Conservation (phyloP, 2,329 filamentous ascomycete genomes). For the Endoconidiophora polonica region DNA sequence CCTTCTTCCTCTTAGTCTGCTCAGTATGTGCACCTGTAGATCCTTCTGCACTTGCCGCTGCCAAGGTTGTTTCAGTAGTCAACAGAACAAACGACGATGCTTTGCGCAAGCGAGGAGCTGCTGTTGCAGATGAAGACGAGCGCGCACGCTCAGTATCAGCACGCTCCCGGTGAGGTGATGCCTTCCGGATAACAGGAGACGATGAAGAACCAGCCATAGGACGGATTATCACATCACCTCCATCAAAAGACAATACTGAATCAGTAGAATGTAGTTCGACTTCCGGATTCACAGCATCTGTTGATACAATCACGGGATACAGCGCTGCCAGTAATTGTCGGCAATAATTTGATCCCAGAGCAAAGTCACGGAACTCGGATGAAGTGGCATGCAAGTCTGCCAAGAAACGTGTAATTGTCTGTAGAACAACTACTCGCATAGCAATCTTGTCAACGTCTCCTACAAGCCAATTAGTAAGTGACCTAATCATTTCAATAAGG, state of each 20-base stretch:
- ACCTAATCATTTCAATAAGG: background rate
- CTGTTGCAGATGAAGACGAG: background rate
- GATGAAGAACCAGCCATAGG: slow-evolving; percentile 47
- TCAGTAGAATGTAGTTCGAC: slow-evolving; percentile 75
- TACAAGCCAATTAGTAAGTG: background rate
- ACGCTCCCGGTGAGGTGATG: slow-evolving; percentile 36
- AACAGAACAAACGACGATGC: slow-evolving; percentile 86
- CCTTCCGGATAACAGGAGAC: slow-evolving; percentile 48
- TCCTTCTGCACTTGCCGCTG: slow-evolving; percentile 23
- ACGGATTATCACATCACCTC: slow-evolving; percentile 67
- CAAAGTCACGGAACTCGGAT: slow-evolving; percentile 64
- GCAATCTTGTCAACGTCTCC: slow-evolving; percentile 15
- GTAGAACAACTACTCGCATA: slow-evolving; percentile 46
- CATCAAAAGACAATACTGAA: slow-evolving; percentile 68
- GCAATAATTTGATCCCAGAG: slow-evolving; percentile 62
- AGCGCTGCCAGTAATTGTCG: slow-evolving; percentile 63
- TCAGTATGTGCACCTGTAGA: background rate
- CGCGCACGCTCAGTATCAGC: slow-evolving; percentile 26
- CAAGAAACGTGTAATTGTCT: slow-evolving; percentile 64
- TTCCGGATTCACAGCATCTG: slow-evolving; percentile 66
- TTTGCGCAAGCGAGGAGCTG: slow-evolving; percentile 46
- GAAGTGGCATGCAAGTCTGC: slow-evolving; percentile 65
- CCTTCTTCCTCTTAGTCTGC: slow-evolving; percentile 1
- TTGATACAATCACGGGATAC: slow-evolving; percentile 77
- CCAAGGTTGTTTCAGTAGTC: slow-evolving; percentile 43